Evolutionary conservation across 2,329 filamentous ascomycete genomes (phyloP), one percentile per base, ranked within the genome.

Genomic region (Lachnellula subtilissima): DNA sequence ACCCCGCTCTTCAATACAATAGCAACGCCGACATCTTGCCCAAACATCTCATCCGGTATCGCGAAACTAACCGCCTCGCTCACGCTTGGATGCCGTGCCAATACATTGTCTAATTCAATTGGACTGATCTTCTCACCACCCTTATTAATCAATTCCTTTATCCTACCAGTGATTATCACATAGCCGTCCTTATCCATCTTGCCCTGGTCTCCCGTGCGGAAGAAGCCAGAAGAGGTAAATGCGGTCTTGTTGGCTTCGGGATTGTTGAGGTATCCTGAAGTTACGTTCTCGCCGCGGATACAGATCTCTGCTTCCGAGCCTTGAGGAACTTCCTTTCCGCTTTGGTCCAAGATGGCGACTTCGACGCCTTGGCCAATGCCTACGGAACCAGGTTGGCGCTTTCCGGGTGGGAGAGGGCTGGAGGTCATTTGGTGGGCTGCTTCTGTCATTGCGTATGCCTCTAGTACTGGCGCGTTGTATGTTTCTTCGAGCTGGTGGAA

Each of bases 401-500:
- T 85, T 17, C 77, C 85, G 0, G 83, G 82, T 3, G 89, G 88
- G 0, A 88, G 76, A 19, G 84, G 85, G 74, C 87, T 88, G 25
- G 86, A 89, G 1, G 88, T 90, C 86, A 92, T 91, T 71, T 91
- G 88, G 68, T 92, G 88, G 4, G 91, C 84, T 6, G 89, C 91
- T 75, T 95, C 91, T 42, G 91, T 95, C 91, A 96, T 96, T 62
- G 91, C 91, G 67, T 95, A 95, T 9, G 91, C 91, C 74, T 95
- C 91, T 17, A 96, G 79, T 0, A 96, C 91, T 0, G 91, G 90
- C 0, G 91, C 89, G 50, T 84, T 78, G 70, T 91, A 89, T 0
- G 84, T 80, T 65, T 83, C 79, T 69, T 95, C 90, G 5, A 96
- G 81, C 65, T 90, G 86, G 60, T 89, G 80, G 74, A 94, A 92